Evolutionary conservation across 768 basidiomycete species (phyloP).

Genomic region (Jaapia argillacea): DNA sequence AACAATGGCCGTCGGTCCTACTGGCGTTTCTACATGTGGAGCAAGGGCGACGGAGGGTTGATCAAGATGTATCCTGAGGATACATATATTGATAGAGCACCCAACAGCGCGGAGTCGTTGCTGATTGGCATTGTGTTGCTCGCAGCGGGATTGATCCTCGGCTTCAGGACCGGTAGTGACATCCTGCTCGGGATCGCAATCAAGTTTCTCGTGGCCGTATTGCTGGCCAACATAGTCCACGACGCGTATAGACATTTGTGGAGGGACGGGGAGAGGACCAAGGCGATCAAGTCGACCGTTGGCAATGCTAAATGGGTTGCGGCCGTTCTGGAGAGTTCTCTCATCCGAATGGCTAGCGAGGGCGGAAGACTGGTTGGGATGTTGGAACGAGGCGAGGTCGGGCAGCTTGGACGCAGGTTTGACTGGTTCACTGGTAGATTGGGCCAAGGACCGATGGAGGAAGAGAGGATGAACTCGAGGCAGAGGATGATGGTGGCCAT

Average conservation of each 20-base stretch:
- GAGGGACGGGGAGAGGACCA: conserved; percentile 26
- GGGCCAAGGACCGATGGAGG: conserved; percentile 28
- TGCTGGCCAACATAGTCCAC: conserved; percentile 33
- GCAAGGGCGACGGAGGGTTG: conserved; percentile 44
- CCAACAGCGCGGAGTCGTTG: conserved; percentile 39
- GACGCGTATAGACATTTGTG: conserved; percentile 40
- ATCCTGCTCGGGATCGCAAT: conserved; percentile 24
- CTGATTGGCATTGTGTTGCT: conserved; percentile 13
- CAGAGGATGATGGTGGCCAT: conserved; percentile 20
- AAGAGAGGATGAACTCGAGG: conserved; percentile 32
- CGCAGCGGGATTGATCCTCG: conserved; percentile 9
- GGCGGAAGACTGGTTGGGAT: conserved; percentile 35
- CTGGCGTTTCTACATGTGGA: conserved; percentile 49
- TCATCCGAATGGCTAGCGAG: conserved; percentile 43
- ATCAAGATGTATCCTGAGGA: conserved; percentile 36
- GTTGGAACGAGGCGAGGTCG: conserved; percentile 31
- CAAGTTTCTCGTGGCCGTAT: conserved; percentile 16
- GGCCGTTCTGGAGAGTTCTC: conserved; percentile 37
- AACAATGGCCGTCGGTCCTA: conserved; percentile 33
- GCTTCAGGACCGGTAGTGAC: conserved; percentile 13
- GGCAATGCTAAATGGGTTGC: conserved; percentile 24
- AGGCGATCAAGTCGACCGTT: conserved; percentile 23
- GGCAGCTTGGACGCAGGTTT: conserved; percentile 30
- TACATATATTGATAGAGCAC: conserved; percentile 33
- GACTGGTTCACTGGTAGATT: conserved; percentile 43